Evolutionary conservation across 208 protist genomes (phyloP).

Genomic region (Tritrichomonas foetus): DNA sequence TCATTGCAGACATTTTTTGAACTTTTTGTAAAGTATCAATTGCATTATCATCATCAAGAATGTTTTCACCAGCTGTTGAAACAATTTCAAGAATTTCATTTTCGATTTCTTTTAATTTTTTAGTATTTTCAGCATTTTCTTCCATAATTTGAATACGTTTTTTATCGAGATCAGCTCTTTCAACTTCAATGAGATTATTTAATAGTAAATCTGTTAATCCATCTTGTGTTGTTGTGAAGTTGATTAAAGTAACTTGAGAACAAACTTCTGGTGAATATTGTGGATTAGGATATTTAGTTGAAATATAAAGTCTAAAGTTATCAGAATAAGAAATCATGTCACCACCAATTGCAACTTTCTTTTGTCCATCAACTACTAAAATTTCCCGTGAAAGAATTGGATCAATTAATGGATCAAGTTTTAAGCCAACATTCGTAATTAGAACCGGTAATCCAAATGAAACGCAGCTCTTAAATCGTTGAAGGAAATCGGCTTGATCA

Average conservation of each 20-base stretch:
- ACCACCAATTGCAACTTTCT: conserved; percentile 65
- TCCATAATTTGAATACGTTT: conserved; percentile 75
- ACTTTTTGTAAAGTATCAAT: conserved; percentile 85
- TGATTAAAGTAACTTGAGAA: conserved; percentile 69
- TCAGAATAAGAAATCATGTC: conserved; percentile 64
- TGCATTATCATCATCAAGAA: conserved; percentile 92
- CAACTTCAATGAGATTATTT: conserved; percentile 54
- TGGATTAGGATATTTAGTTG: conserved; percentile 68
- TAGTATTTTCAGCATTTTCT: conserved; percentile 80
- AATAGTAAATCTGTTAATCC: conserved; percentile 67
- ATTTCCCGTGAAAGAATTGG: conserved; percentile 79
- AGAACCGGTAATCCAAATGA: conserved; percentile 76
- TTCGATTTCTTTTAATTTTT: conserved; percentile 81
- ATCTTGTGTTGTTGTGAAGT: conserved; percentile 67
- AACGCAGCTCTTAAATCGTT: conserved; percentile 77
- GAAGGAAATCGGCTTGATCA: conserved; percentile 82
- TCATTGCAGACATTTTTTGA: conserved; percentile 86
- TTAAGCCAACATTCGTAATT: conserved; percentile 87
- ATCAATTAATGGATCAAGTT: conserved; percentile 90
- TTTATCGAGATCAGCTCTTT: conserved; percentile 62
- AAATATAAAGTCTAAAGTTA: conserved; percentile 66
- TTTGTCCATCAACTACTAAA: conserved; percentile 56
- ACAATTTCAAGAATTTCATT: conserved; percentile 82
- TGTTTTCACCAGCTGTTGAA: conserved; percentile 74
- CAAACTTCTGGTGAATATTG: conserved; percentile 68